A percentile compares a stretch with the other conserved stretches of the same genome.
Evolutionary conservation across 768 basidiomycete species (phyloP).

Genomic region (Porpolomopsis calyptriformis): DNA sequence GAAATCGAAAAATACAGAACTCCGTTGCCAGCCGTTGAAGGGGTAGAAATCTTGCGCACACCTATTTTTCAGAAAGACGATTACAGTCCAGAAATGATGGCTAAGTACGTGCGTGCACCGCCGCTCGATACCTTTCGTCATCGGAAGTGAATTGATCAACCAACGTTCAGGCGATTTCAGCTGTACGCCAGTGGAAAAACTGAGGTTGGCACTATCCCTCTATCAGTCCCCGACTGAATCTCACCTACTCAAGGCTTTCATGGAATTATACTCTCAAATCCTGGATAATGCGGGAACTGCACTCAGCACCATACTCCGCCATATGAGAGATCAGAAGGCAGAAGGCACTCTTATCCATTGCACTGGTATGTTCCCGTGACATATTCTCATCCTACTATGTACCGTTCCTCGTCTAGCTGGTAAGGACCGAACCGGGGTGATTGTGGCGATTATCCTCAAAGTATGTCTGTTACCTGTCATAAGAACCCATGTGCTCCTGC

Average conservation of each 20-base stretch:
- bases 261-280: conserved; percentile 74
- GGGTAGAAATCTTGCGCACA: conserved; percentile 45
- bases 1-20: conserved; percentile 68
- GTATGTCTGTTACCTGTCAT: too few relatives aligned
- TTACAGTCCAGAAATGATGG: conserved; percentile 77
- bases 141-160: conserved; percentile 15
- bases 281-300: conserved; percentile 60
- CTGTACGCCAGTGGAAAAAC: conserved; percentile 73
- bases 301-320: conserved; percentile 62
- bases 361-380: conserved; percentile 24
- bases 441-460: conserved; percentile 63
- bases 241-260: conserved; percentile 52
- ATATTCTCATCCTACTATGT: background rate
- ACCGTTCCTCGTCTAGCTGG: conserved; percentile 34
- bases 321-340: conserved; percentile 59
- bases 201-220: conserved; percentile 49
- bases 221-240: conserved; percentile 1
- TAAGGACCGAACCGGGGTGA: conserved; percentile 72
- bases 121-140: conserved; percentile 10
- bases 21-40: conserved; percentile 53
- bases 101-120: conserved; percentile 54
- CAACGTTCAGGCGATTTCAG: conserved; percentile 46
- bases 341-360: conserved; percentile 67
- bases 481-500: too few relatives aligned
- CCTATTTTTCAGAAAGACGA: conserved; percentile 68